Base-by-base conservation (phyloP, 2,329 filamentous ascomycete species). In the Fusarium mexicanum region DNA sequence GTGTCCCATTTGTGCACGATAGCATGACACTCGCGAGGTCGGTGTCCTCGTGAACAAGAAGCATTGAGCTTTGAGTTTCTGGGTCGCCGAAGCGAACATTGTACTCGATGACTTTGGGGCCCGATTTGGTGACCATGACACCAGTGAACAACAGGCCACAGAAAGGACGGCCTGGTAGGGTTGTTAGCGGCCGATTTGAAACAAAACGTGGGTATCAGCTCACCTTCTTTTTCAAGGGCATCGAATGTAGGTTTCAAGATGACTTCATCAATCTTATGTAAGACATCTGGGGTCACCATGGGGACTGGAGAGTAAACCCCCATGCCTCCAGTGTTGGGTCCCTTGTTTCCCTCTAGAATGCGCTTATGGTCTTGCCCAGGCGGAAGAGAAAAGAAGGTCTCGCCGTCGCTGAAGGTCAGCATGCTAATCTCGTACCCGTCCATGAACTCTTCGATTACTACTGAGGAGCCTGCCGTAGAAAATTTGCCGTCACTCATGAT, bases 31-130 rank as follows among this genome's bases (percentile, higher is more conserved):
- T 90, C 0, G 94, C 94, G 43, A 98, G 87, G 83, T 98, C 95
- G 17, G 92, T 93, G 68, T 96, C 91, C 44, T 87, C 82, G 43
- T 88, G 91, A 77, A 98, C 87, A 24, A 98, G 86, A 6, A 93
- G 90, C 20, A 98, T 86, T 29, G 96, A 86, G 5, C 92, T 95
- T 83, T 97, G 94, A 0, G 93, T 95, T 83, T 97, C 94, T 3
- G 94, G 94, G 78, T 97, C 94, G 46, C 94, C 94, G 79, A 96
- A 96, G 60, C 94, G 90, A 41, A 96, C 94, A 77, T 97, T 97
- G 85, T 97, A 97, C 82, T 97, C 94, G 53, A 97, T 87, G 12
- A 93, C 91, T 81, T 93, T 94, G 16, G 94, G 91, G 2, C 94
- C 94, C 46, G 86, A 81, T 73, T 90, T 88, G 22, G 93, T 95